Evolutionary conservation across 495 filamentous ascomycete genomes (phyloP).

Genomic region (Terfezia claveryi): DNA sequence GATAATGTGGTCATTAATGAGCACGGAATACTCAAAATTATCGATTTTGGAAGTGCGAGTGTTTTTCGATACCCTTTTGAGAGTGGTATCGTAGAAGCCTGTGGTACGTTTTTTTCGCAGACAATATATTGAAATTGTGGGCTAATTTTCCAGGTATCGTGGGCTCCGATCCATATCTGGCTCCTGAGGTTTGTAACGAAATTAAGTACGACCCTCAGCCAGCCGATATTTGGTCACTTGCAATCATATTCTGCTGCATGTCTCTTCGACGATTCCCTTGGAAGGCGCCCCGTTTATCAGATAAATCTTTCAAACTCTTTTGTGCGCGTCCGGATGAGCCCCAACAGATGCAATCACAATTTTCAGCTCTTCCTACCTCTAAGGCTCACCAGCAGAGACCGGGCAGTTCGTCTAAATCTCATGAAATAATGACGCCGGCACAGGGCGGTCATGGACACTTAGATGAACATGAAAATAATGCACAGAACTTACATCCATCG

Average conservation of each 20-base stretch:
- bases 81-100: slow-evolving; percentile 64
- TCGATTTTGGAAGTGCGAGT: slow-evolving; percentile 94
- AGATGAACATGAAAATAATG: slow-evolving; percentile 28
- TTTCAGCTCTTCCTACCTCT: slow-evolving; percentile 6
- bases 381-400: slow-evolving; percentile 12
- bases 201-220: slow-evolving; percentile 86
- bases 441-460: slow-evolving; percentile 9
- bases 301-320: slow-evolving; percentile 90
- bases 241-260: slow-evolving; percentile 99
- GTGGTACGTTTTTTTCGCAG: slow-evolving; percentile 38
- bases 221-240: slow-evolving; percentile 91
- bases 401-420: slow-evolving; percentile 1
- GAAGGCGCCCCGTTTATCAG: slow-evolving; percentile 79
- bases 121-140: neutral
- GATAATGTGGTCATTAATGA: slow-evolving; percentile 98
- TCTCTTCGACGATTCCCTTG: slow-evolving; percentile 85
- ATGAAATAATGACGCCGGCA: neutral
- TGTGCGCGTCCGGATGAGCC: slow-evolving; percentile 38
- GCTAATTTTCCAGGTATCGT: slow-evolving; percentile 49
- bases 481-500: slow-evolving; percentile 5
- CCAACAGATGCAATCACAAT: neutral
- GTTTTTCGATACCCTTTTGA: slow-evolving; percentile 97
- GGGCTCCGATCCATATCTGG: slow-evolving; percentile 90
- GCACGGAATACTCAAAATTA: slow-evolving; percentile 97
- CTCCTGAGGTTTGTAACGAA: slow-evolving; percentile 89